These are phyloP conservation scores for Pleurotus giganteus DNA, from an alignment of 768 basidiomycete species.

Conservation along the genomic window DNA sequence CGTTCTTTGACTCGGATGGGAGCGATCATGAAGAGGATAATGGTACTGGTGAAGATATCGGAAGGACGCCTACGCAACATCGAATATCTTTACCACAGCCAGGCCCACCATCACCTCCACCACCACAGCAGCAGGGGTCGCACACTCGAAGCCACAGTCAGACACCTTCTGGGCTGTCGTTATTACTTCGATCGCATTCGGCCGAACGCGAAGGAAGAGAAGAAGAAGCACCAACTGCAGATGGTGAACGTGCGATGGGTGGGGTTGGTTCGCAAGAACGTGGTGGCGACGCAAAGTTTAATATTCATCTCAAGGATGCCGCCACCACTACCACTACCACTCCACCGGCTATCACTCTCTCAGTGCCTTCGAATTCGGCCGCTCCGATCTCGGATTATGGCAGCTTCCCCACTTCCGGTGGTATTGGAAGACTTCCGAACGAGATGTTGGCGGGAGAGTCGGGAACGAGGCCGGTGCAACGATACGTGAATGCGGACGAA, in stretches of 20 bases:
- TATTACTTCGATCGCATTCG: slow-evolving; percentile 3
- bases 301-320: no score
- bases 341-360: not conserved
- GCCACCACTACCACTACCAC: not conserved
- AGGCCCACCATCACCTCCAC: no score
- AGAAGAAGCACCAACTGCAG: not conserved
- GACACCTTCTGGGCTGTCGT: slow-evolving; percentile 6
- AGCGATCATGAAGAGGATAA: slow-evolving; percentile 2
- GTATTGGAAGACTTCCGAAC: no score
- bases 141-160: slow-evolving; percentile 15
- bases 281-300: not conserved
- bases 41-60: not conserved
- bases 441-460: no score
- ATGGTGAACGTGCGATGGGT: not conserved
- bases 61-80: slow-evolving; percentile 13
- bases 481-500: not conserved
- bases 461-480: not conserved
- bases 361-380: not conserved
- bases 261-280: not conserved
- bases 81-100: not conserved
- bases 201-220: not conserved
- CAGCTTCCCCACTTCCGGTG: not conserved
- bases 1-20: slow-evolving; percentile 10
- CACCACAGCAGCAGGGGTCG: no score
- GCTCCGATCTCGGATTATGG: not conserved